These are phyloP conservation scores for Microthyrium microscopicum DNA, from an alignment of 2,329 filamentous ascomycete genomes.

Conservation along the genomic window DNA sequence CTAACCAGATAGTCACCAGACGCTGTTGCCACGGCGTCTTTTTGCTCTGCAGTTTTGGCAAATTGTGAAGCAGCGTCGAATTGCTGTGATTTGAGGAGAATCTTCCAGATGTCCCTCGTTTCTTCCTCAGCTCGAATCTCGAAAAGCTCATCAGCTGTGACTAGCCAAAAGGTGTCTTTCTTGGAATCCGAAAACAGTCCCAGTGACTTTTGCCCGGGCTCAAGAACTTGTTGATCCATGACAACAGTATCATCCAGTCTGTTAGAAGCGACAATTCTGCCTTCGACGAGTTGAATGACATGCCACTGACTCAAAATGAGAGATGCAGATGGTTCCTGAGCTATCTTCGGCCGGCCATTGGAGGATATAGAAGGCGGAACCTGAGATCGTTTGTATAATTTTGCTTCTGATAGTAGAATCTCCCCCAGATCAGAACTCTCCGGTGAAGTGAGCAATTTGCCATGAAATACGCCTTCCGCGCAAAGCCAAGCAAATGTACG, in stretches of 20 bases:
- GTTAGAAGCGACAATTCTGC: slow-evolving; percentile 70
- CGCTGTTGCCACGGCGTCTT: slow-evolving; percentile 78
- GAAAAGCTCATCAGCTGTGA: slow-evolving; percentile 79
- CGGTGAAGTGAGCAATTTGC: slow-evolving; percentile 51
- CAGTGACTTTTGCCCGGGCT: slow-evolving; percentile 62
- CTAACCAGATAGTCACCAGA: slow-evolving; percentile 77
- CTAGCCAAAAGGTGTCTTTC: slow-evolving; percentile 96
- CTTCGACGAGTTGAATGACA: slow-evolving; percentile 66
- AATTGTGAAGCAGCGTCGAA: slow-evolving; percentile 81
- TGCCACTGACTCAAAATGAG: slow-evolving; percentile 90
- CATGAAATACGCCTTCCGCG: slow-evolving; percentile 72
- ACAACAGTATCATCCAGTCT: slow-evolving; percentile 71
- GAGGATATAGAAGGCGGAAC: slow-evolving; percentile 52
- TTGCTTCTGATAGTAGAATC: slow-evolving; percentile 63
- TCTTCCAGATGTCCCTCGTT: slow-evolving; percentile 83
- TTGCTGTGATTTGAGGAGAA: slow-evolving; percentile 71
- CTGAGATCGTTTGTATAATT: slow-evolving; percentile 56
- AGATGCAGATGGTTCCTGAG: slow-evolving; percentile 58
- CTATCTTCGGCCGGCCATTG: slow-evolving; percentile 45
- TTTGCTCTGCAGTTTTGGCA: slow-evolving; percentile 64
- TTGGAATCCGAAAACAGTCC: slow-evolving; percentile 77
- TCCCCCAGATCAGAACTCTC: slow-evolving; percentile 49
- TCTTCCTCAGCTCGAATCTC: slow-evolving; percentile 86
- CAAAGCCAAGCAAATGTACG: slow-evolving; percentile 82
- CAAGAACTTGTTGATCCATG: slow-evolving; percentile 74